Conservation (phyloP, 1,139 yeast genomes). For the Meyerozyma smithsonii region DNA sequence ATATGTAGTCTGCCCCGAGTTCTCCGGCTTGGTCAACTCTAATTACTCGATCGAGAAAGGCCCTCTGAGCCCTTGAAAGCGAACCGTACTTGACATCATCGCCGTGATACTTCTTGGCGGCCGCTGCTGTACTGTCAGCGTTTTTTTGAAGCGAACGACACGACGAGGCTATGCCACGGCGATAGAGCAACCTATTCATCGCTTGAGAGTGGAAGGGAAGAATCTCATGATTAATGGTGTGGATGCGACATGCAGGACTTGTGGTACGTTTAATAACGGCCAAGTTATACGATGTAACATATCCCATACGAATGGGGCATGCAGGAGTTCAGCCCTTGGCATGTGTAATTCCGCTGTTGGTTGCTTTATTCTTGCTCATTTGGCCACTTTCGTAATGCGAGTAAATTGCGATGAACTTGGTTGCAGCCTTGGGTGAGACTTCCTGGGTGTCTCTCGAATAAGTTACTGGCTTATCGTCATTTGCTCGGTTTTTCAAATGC, state of each 20-base stretch:
- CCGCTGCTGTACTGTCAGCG: slow-evolving; percentile 7
- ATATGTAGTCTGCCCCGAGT: slow-evolving; percentile 92
- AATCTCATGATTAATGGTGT: background rate
- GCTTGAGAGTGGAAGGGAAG: background rate
- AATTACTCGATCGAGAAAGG: slow-evolving; percentile 69
- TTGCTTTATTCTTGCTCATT: too few species aligned
- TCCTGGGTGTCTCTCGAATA: slow-evolving; percentile 62
- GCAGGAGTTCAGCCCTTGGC: too few species aligned
- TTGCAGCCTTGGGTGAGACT: slow-evolving; percentile 38
- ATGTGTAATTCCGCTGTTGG: too few species aligned
- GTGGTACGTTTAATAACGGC: background rate
- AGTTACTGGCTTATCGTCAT: slow-evolving; percentile 50
- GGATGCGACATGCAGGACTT: slow-evolving; percentile 1
- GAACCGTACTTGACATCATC: slow-evolving; percentile 27
- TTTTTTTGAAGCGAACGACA: slow-evolving; percentile 5
- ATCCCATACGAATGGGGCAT: too few species aligned
- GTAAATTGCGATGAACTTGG: slow-evolving; percentile 45
- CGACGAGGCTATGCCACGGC: background rate
- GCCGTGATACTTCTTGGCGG: slow-evolving; percentile 17
- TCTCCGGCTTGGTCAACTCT: slow-evolving; percentile 99
- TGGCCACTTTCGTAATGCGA: slow-evolving; percentile 19
- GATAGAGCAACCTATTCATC: background rate
- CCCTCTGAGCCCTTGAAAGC: slow-evolving; percentile 57
- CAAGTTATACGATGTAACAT: too few species aligned
- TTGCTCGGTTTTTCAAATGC: slow-evolving; percentile 38